A percentile compares a stretch with the other conserved stretches of the same genome.
Evolutionary conservation across 257 asterid species (phyloP).

Genomic region (Petrea volubilis): DNA sequence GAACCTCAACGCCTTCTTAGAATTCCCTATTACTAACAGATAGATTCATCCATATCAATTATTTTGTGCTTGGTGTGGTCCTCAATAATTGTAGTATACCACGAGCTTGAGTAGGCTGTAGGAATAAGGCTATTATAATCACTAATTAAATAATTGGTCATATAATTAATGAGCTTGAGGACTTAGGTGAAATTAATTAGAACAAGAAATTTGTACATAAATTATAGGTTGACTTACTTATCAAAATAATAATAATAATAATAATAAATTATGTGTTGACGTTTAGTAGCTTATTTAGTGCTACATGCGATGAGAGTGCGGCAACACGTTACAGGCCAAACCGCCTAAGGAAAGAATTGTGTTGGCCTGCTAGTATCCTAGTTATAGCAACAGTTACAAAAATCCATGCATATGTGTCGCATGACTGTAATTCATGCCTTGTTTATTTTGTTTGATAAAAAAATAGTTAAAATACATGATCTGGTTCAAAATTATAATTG

Average conservation of each 20-base stretch:
- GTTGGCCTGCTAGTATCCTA: not conserved
- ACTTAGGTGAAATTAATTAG: too few relatives aligned
- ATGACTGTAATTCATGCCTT: too few relatives aligned
- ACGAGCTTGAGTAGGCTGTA: not conserved
- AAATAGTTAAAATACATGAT: too few relatives aligned
- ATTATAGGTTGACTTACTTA: too few relatives aligned
- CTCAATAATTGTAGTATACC: not conserved
- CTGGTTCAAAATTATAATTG: too few relatives aligned
- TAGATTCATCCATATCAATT: slow-evolving; percentile 17
- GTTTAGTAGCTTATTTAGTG: not conserved
- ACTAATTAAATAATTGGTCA: not conserved
- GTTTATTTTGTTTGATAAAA: too few relatives aligned
- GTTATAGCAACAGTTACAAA: too few relatives aligned
- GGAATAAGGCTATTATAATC: not conserved
- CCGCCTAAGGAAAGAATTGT: not conserved
- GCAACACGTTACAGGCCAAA: not conserved
- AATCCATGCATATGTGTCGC: too few relatives aligned
- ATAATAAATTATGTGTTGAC: not conserved
- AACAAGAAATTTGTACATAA: not conserved
- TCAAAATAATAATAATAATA: not conserved
- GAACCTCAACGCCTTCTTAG: not conserved
- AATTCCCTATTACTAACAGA: not conserved
- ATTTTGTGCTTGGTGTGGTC: slow-evolving; percentile 23
- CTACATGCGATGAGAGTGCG: not conserved
- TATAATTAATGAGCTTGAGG: not conserved